Base-by-base conservation (phyloP, 2,329 filamentous ascomycete genomes). In the Lasiodiplodia hormozganensis region DNA sequence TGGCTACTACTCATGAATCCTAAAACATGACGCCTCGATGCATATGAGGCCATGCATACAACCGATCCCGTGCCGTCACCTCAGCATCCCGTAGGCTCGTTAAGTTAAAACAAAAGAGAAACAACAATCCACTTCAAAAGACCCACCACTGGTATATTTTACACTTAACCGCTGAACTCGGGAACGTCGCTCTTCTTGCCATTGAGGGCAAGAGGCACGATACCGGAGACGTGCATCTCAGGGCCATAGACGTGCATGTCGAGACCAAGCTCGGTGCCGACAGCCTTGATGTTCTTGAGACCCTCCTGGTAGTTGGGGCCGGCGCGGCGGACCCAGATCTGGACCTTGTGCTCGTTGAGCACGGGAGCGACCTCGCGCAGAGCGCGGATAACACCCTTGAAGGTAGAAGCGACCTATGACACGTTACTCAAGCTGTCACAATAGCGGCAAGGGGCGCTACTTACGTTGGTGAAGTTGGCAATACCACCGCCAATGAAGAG, bases 401-500 rank as follows among this genome's bases (percentile, higher is more conserved):
- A 99, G 72, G 96, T 99, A 76, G 92, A 96, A 70, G 96, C 96
- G 67, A 99, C 82, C 78, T 84, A 70, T 16, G 31, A 49, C 18
- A 58, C 38, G 67, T 73, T 65, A 71, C 73, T 51, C 14, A 16
- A 52, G 23, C 31, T 53, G 31, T 14, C 34, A n/a, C 40, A 25
- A 38, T 6, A 60, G 47, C 3, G 36, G 12, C 34, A 4, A 18
- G 23, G 36, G 16, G 40, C 43, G 21, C 14, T n/a, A 77, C 80
- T 77, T 77, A 84, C 96, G 85, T 98, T 99, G 87, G 96, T 99
- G 87, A 99, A 99, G 91, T 99, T 99, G 88, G 96, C 96, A 88
- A 99, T 99, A 88, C 96, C 96, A 86, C 96, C 96, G 83, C 96
- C 96, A 74, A 99, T 98, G 89, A 99, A 99, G 73, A 99, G 91